These are phyloP conservation scores for Murraya paniculata DNA, from an alignment of 345 rosid species.

Conservation along the genomic window DNA sequence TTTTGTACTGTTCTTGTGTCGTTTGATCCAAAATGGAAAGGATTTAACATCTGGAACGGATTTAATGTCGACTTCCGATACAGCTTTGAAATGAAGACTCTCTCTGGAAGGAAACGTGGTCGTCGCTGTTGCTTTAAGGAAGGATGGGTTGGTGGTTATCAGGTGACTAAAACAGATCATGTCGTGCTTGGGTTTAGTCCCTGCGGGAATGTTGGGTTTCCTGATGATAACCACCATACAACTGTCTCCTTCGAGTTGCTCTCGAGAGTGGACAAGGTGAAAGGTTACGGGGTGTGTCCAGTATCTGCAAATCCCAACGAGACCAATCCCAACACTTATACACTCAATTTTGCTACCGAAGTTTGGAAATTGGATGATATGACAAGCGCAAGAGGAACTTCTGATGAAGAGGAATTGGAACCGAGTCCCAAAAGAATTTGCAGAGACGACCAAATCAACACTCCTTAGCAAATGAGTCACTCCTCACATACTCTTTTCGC, in stretches of 20 bases:
- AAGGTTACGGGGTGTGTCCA: not conserved
- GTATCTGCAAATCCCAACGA: not conserved
- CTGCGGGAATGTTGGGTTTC: too few species aligned
- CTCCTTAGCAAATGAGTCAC: too few species aligned
- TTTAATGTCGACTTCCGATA: not conserved
- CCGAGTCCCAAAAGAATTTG: not conserved
- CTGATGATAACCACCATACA: not conserved
- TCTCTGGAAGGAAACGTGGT: not conserved
- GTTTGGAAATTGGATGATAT: not conserved
- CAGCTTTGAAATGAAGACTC: not conserved
- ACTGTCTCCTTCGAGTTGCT: not conserved
- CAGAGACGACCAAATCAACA: not conserved
- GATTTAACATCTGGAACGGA: not conserved
- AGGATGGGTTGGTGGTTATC: too few species aligned
- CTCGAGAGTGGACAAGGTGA: not conserved
- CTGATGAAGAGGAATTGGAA: not conserved
- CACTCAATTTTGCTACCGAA: not conserved
- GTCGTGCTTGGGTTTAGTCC: not conserved
- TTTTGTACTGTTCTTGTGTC: not conserved
- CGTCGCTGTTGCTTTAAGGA: not conserved
- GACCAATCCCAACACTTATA: not conserved
- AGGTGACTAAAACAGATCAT: not conserved
- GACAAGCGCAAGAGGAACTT: too few species aligned
- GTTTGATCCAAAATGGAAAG: too few species aligned
- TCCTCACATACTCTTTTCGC: too few species aligned